Base-by-base conservation (phyloP, 805 yeast species). In the Kazachstania kunashirensis region DNA sequence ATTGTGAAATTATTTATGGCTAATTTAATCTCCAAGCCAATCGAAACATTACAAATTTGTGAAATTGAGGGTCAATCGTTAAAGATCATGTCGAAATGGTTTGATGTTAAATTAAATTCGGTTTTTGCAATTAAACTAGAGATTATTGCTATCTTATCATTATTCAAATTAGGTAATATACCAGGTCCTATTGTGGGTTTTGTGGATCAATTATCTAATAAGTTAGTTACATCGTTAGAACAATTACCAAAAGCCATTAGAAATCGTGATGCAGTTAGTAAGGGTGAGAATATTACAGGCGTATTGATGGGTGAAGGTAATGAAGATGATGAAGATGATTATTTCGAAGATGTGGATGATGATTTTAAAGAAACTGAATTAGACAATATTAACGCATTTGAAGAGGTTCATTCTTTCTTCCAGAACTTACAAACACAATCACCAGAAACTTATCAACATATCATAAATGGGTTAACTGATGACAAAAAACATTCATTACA, bases 121-220 rank as follows among this genome's bases (percentile, higher is more conserved):
- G 95, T 84, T 2, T 84, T 77, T 50, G 92, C 84, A 47, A 66
- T 83, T 51, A 88, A 85, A 61, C 61, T 89, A 31, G 77, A 80
- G 29, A 65, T 75, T 7, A 52, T 85, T 43, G 88, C 89, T 0
- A 61, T 80, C 30, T 55, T 86, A 36, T 65, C 79, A 0, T 37
- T 83, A 24, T 45, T 75, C 27, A 49, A 59, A 14, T 40, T 62
- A 13, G 64, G 66, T 2, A 61, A 65, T 34, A 44, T 70, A 11
- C 73, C 75, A 16, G 38, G 49, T 9, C 47, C 58, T 13, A 42
- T 65, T 9, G 43, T 37, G 26, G 60, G 60, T 0, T 60, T 67
- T 29, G 47, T 72, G 8, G 63, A 73, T 8, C 73, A 71, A 41
- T 52, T 82, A 29, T 68, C 82, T 10, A 52, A 65, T 17, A 71